These are phyloP conservation scores for Solanum etuberosum DNA, from an alignment of 257 asterid species.

Conservation along the genomic window DNA sequence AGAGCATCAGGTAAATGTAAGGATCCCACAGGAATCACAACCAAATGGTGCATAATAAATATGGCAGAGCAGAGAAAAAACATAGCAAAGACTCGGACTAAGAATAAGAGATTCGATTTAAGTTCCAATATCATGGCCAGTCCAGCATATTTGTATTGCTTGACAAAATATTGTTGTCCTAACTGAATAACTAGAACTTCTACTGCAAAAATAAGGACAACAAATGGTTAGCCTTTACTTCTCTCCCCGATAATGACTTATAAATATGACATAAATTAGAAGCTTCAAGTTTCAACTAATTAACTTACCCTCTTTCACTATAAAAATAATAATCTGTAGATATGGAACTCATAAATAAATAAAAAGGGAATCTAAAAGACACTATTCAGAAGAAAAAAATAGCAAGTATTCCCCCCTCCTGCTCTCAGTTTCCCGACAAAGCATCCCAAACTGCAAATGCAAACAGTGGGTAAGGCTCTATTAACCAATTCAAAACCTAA, in stretches of 20 bases:
- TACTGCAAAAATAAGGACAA: background rate
- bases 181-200: background rate
- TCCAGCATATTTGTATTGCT: background rate
- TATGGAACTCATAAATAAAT: background rate
- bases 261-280: background rate
- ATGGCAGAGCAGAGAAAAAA: background rate
- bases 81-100: background rate
- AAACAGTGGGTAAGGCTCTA: background rate
- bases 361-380: background rate
- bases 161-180: background rate
- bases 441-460: background rate
- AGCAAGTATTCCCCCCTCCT: background rate
- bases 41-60: background rate
- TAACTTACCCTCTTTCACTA: background rate
- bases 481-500: background rate
- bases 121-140: background rate
- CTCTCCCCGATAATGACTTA: background rate
- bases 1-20: constrained; percentile 29
- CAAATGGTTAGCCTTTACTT: background rate
- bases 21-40: background rate
- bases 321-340: background rate
- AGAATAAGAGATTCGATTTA: background rate
- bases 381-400: background rate
- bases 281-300: background rate
- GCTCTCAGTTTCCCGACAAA: background rate